Conservation (phyloP, 768 basidiomycete species). For the Boletus sp. region DNA sequence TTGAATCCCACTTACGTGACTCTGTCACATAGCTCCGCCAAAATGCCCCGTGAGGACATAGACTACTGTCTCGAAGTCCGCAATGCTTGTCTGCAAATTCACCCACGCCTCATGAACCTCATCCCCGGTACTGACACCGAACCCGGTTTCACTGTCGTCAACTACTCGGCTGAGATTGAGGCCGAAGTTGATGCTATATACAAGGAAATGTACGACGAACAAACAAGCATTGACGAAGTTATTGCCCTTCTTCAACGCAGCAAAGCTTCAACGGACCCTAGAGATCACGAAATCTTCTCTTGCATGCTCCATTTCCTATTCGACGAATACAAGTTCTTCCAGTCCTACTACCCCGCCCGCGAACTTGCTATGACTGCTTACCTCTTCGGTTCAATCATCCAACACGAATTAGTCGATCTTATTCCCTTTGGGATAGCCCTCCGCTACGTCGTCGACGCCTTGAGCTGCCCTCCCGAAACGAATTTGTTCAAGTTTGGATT, state of each 20-base stretch:
- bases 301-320: slow-evolving; percentile 99
- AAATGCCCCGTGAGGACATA: slow-evolving; percentile 75
- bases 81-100: slow-evolving; percentile 88
- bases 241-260: slow-evolving; percentile 81
- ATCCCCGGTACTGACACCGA: slow-evolving; percentile 82
- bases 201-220: slow-evolving; percentile 97
- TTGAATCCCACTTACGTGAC: slow-evolving; percentile 1
- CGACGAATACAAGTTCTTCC: slow-evolving; percentile 99
- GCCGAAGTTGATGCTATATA: slow-evolving; percentile 93
- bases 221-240: slow-evolving; percentile 92
- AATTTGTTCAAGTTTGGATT: slow-evolving; percentile 95
- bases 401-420: slow-evolving; percentile 87
- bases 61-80: slow-evolving; percentile 89
- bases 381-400: slow-evolving; percentile 94
- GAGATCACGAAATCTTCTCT: slow-evolving; percentile 96
- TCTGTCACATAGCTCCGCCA: slow-evolving; percentile 50
- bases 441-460: slow-evolving; percentile 92
- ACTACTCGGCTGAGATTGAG: slow-evolving; percentile 85
- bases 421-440: slow-evolving; percentile 95
- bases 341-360: slow-evolving; percentile 89
- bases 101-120: slow-evolving; percentile 94
- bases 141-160: slow-evolving; percentile 87
- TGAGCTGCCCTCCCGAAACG: slow-evolving; percentile 85
- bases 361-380: slow-evolving; percentile 95
- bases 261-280: slow-evolving; percentile 76